These are phyloP conservation scores for Trametes punicea DNA, from an alignment of 768 basidiomycete genomes.

Conservation along the genomic window DNA sequence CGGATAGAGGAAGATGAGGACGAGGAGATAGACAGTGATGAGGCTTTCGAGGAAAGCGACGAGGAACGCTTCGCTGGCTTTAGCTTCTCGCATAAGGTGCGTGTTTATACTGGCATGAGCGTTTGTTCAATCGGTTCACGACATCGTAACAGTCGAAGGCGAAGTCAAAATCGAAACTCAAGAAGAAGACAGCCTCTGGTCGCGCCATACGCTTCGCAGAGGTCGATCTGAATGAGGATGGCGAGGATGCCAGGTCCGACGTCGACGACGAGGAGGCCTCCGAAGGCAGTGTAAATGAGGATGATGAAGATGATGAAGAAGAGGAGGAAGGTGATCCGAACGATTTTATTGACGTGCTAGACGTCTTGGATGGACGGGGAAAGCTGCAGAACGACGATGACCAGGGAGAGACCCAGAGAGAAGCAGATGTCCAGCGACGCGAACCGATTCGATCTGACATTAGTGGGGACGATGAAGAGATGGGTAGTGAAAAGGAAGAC, in stretches of 20 bases:
- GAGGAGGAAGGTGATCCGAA: conserved; percentile 41
- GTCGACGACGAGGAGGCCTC: conserved; percentile 42
- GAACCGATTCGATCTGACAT: too few relatives aligned
- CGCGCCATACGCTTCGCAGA: conserved; percentile 45
- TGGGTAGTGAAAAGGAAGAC: conserved; percentile 27
- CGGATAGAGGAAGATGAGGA: conserved; percentile 56
- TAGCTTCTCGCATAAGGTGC: conserved; percentile 38
- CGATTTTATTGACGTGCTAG: conserved; percentile 62
- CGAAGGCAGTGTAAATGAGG: conserved; percentile 34
- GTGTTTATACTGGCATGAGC: not conserved
- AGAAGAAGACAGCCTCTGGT: conserved; percentile 16
- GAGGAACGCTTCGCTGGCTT: conserved; percentile 76
- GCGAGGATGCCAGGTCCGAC: conserved; percentile 31
- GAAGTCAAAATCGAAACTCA: conserved; percentile 27
- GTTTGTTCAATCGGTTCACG: not conserved
- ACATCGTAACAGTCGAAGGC: conserved; percentile 16
- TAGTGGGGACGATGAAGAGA: conserved; percentile 37
- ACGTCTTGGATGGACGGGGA: conserved; percentile 63
- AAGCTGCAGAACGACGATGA: conserved; percentile 39
- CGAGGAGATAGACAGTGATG: conserved; percentile 84
- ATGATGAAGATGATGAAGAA: conserved; percentile 34
- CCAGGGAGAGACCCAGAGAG: conserved; percentile 37
- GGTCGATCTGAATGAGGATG: conserved; percentile 65
- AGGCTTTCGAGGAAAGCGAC: conserved; percentile 78
- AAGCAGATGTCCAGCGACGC: conserved; percentile 10